phyloP scores from a whole-genome alignment of 1,139 yeast species.

The Hemisphaericaspora lyxosophila region DNA sequence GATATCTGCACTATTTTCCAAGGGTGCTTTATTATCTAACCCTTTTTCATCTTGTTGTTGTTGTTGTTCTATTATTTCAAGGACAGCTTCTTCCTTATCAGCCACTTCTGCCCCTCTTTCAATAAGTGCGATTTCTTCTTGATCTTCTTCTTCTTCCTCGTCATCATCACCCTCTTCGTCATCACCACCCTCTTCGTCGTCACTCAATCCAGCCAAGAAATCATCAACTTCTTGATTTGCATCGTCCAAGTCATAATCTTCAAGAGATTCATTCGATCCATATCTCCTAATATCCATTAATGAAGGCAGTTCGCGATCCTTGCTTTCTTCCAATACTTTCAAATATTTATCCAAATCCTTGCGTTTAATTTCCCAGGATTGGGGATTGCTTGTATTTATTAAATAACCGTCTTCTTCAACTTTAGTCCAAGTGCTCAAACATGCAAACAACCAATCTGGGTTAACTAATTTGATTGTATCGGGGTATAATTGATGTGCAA shows the following conservation, averaged over 20 bases:
- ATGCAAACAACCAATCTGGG: constrained; percentile 89
- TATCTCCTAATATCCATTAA: constrained; percentile 21
- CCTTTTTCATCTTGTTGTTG: constrained; percentile 14
- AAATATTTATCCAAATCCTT: constrained; percentile 46
- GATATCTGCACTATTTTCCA: constrained; percentile 12
- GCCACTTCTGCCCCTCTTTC: constrained; percentile 8
- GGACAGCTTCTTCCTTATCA: constrained; percentile 13
- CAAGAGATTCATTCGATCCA: constrained; percentile 32
- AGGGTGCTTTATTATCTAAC: too few relatives aligned
- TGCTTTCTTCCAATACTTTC: constrained; percentile 25
- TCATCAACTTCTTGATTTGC: constrained; percentile 62
- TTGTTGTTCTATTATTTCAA: constrained; percentile 19
- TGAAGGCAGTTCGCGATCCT: constrained; percentile 12
- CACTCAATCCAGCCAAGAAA: constrained; percentile 56
- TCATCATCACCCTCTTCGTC: constrained; percentile 22
- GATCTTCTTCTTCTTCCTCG: constrained; percentile 20
- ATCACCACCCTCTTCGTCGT: constrained; percentile 45
- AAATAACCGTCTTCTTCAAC: constrained; percentile 63
- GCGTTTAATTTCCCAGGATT: constrained; percentile 42
- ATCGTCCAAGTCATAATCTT: constrained; percentile 51
- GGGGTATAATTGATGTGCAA: constrained; percentile 63
- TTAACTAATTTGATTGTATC: constrained; percentile 72
- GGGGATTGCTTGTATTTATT: constrained; percentile 44
- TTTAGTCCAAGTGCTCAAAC: constrained; percentile 75
- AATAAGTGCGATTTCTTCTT: constrained; percentile 4